These are phyloP conservation scores for Solanum commersonii DNA, from an alignment of 257 asterid genomes.

Conservation along the genomic window DNA sequence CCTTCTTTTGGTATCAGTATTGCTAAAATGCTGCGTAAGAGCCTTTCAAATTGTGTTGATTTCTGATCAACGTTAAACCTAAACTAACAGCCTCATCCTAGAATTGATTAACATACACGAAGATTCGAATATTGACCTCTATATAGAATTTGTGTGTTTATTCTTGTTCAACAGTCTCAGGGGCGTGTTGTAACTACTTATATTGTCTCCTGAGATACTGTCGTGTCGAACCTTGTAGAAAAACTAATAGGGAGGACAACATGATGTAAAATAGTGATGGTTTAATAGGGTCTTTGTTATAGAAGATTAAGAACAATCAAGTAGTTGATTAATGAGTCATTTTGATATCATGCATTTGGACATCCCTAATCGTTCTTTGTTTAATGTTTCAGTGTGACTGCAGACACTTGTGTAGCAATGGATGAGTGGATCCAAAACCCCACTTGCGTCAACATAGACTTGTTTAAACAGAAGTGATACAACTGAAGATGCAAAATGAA, in stretches of 20 bases:
- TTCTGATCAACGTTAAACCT: neutral
- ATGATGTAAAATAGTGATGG: neutral
- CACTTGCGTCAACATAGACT: neutral
- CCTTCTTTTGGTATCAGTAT: neutral
- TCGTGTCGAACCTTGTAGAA: neutral
- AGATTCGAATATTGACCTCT: neutral
- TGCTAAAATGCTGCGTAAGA: neutral
- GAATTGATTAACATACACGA: neutral
- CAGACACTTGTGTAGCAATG: slow-evolving; percentile 31
- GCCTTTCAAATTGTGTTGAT: neutral
- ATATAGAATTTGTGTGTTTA: too few species aligned
- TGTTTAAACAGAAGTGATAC: too few species aligned
- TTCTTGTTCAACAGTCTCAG: neutral
- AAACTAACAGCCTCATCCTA: neutral
- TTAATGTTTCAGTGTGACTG: slow-evolving; percentile 5
- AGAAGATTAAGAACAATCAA: neutral
- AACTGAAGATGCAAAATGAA: too few species aligned
- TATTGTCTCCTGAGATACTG: neutral
- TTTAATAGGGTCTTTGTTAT: neutral
- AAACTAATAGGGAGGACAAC: neutral
- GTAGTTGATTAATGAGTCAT: neutral
- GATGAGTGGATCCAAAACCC: slow-evolving; percentile 33
- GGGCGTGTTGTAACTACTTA: neutral
- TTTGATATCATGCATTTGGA: neutral
- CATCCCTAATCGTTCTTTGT: neutral